A percentile compares a stretch with the other conserved stretches of the same genome.
Evolutionary conservation across 768 basidiomycete species (phyloP).

Genomic region (Suillus tomentosus): DNA sequence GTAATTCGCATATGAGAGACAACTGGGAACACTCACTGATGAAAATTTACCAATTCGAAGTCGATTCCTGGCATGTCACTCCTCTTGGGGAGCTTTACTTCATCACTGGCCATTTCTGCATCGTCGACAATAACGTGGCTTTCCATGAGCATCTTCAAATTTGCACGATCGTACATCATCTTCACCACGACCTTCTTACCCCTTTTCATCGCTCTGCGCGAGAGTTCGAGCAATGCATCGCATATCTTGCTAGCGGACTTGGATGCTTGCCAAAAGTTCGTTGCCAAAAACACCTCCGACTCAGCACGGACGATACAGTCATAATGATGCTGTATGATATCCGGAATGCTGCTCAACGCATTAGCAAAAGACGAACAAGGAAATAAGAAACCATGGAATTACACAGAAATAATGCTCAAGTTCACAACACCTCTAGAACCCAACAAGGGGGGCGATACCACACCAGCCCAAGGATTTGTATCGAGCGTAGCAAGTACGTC

Average conservation of each 20-base stretch:
- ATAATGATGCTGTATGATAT: constrained; percentile 72
- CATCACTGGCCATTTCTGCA: constrained; percentile 43
- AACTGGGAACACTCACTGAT: constrained; percentile 31
- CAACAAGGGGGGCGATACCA: constrained; percentile 64
- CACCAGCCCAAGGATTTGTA: constrained; percentile 52
- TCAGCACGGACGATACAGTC: constrained; percentile 62
- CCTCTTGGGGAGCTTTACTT: constrained; percentile 51
- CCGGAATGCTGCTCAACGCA: constrained; percentile 50
- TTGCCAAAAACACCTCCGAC: constrained; percentile 66
- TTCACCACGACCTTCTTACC: constrained; percentile 59
- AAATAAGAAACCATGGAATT: constrained; percentile 19
- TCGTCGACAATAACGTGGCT: constrained; percentile 50
- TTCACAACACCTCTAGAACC: constrained; percentile 65
- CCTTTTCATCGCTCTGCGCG: constrained; percentile 45
- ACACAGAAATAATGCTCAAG: constrained; percentile 60
- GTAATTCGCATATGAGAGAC: constrained; percentile 22
- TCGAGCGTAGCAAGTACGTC: constrained; percentile 63
- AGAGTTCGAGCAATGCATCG: constrained; percentile 54
- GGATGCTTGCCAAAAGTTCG: constrained; percentile 61
- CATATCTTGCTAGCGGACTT: constrained; percentile 53
- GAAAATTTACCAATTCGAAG: constrained; percentile 61
- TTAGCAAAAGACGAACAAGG: constrained; percentile 11
- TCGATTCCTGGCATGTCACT: constrained; percentile 62
- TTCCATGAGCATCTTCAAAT: constrained; percentile 48
- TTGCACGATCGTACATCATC: constrained; percentile 71